Base-by-base conservation (phyloP, 176 grass and related monocot species). In the Pontederia paniculata region DNA sequence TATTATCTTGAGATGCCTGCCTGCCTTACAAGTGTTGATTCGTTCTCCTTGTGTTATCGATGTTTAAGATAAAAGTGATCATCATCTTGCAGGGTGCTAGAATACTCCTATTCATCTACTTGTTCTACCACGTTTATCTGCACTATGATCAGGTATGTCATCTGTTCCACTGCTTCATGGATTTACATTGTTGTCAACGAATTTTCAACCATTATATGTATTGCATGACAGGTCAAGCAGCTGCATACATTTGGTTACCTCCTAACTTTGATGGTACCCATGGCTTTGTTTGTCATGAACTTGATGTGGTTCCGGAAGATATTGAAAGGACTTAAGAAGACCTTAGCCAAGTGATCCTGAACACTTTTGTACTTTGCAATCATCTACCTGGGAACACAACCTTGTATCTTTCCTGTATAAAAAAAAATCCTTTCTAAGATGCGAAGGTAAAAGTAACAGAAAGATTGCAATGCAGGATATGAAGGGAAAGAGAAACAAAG, bases 291-390 rank as follows among this genome's bases (percentile, higher is more conserved):
- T 19, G 48, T 72, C 69, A 85, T 89, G 84, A 95, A 95, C 69
- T 69, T 55, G 22, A 56, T 95, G 56, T 95, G 89, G 89, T 95
- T 95, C 75, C 66, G 69, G 58, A 95, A 95, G 73, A 95, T 95
- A 68, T 75, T 95, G 62, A 95, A 69, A 83, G 89, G 89, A 41
- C 76, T 95, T 65, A 85, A 82, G 67, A 95, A 89, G 63, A 85
- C 78, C 20, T 67, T 95, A 49, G 45, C 89, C 49, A 95, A 95
- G 84, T 37, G 28, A 37, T 37, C 28, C 28, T 37, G 28, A 37
- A 37, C 28, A 37, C 28, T 37, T n/a, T n/a, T 1, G 1, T 37
- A 37, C 28, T 37, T 37, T 6, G 7, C 28, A 37, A 6, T 37
- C 1, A 37, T 37, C 3, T 37, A 6, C 28, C 28, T 37, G 28